Base-by-base conservation (phyloP, 2,329 filamentous ascomycete genomes). In the Paradendryphiella salina region DNA sequence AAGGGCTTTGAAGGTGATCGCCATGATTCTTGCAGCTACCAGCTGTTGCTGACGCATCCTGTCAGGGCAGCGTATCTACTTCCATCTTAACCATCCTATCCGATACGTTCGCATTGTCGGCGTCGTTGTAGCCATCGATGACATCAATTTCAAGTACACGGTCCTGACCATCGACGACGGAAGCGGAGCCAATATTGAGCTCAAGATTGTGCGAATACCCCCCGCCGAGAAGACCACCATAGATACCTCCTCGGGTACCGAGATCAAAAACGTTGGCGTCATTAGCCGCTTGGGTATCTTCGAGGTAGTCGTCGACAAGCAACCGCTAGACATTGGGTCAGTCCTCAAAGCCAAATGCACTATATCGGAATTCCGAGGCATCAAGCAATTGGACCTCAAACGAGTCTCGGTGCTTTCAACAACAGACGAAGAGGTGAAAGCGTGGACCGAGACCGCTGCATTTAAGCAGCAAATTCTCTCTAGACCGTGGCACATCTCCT, bases 111-210 rank as follows among this genome's bases (percentile, higher is more conserved):
- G 75, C 29, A 57, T 80, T 6, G 73, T 78, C 4, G 78, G 76
- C 7, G 63, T 75, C 6, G 63, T 80, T 3, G 73, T 77, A 21
- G 75, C 75, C 4, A 73, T 80, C 52, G 67, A 73, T 14, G 74
- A 76, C 39, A 71, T 75, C 43, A 68, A 65, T 18, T 28, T 60
- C 9, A 72, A 65, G 46, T 78, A 74, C 56, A 71, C 71, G 2
- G 59, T 84, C 35, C 72, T 86, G 31, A 80, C 77, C 0, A 59
- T 87, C 9, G 84, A 87, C 65, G 84, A 87, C 59, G 80, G 82
- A 60, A 85, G 81, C 65, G 84, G 83, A 29, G 75, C 73, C 0
- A 82, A 75, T 4, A 75, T 86, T 47, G 82, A 85, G 39, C 71
- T 85, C 14, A 79, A 78, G 61, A 77, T 82, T 15, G 75, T 79